Conservation (phyloP, 805 yeast species). For the Saturnispora kantuleensis region DNA sequence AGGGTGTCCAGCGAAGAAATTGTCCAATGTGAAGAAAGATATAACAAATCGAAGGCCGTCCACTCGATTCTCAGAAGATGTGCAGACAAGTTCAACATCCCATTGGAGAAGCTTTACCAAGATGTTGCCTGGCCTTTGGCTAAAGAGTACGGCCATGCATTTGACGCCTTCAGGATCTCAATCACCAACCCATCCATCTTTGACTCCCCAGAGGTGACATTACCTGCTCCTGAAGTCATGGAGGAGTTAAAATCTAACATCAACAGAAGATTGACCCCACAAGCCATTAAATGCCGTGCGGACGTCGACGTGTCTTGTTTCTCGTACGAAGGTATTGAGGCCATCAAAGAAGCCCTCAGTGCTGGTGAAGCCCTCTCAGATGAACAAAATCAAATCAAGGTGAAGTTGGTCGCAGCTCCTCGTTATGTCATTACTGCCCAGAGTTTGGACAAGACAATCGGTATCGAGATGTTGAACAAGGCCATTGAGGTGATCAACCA, state of each 20-base stretch:
- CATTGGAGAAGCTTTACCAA: constrained; percentile 78
- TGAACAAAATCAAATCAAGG: constrained; percentile 82
- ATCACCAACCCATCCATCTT: constrained; percentile 86
- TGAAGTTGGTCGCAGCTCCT: constrained; percentile 95
- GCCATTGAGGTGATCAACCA: constrained; percentile 73
- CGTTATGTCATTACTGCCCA: constrained; percentile 88
- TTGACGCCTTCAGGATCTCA: constrained; percentile 93
- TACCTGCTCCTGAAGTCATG: constrained; percentile 66
- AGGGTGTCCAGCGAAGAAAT: constrained; percentile 97
- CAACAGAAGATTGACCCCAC: constrained; percentile 91
- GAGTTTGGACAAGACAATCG: constrained; percentile 84
- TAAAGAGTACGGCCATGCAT: constrained; percentile 91
- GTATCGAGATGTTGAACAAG: constrained; percentile 65
- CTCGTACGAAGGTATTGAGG: constrained; percentile 95
- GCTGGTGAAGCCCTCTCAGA: constrained; percentile 81
- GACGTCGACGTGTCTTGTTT: constrained; percentile 97
- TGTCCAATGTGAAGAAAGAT: constrained; percentile 93
- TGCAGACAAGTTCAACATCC: constrained; percentile 88
- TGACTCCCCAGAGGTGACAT: constrained; percentile 47
- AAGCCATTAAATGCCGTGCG: constrained; percentile 96
- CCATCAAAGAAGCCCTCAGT: constrained; percentile 79
- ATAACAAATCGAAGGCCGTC: constrained; percentile 92
- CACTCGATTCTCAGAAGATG: constrained; percentile 98
- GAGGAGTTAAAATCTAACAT: constrained; percentile 83
- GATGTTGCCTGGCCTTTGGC: constrained; percentile 96